phyloP scores from a whole-genome alignment of 2,329 filamentous ascomycete species.

The Trichoderma arundinaceum region DNA sequence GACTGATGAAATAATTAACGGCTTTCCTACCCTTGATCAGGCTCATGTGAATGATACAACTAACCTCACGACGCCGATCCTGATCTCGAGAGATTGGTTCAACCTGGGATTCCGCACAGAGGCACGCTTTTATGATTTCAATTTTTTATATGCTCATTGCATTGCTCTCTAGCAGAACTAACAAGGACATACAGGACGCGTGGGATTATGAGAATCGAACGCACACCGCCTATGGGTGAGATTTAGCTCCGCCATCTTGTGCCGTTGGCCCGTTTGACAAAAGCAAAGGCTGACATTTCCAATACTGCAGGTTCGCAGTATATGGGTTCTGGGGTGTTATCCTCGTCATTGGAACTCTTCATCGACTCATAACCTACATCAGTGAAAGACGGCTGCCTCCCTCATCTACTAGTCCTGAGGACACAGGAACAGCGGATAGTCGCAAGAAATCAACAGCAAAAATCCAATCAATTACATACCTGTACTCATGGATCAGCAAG shows the following conservation, averaged over 20 bases:
- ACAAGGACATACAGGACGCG: neutral
- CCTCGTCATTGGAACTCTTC: conserved; percentile 10
- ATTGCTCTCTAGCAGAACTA: neutral
- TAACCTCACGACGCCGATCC: conserved; percentile 17
- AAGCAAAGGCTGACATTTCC: neutral
- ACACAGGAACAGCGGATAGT: conserved; percentile 16
- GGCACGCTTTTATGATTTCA: neutral
- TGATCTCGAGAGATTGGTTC: conserved; percentile 7
- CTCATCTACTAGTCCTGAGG: neutral
- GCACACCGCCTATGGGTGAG: conserved; percentile 7
- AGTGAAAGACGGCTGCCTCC: neutral
- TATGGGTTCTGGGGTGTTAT: conserved; percentile 19
- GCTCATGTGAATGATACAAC: neutral
- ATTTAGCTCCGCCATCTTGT: neutral
- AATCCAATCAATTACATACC: neutral
- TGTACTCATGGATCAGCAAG: conserved; percentile 7
- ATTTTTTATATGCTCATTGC: neutral
- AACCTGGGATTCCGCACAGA: conserved; percentile 16
- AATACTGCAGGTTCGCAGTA: neutral
- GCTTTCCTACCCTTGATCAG: conserved; percentile 11
- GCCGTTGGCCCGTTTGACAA: neutral
- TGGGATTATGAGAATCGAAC: conserved; percentile 7
- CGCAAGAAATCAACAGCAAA: neutral
- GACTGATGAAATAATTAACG: conserved; percentile 5
- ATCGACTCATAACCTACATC: conserved; percentile 1